These are phyloP conservation scores for Grammothele lineata DNA, from an alignment of 768 basidiomycete species.

Conservation along the genomic window DNA sequence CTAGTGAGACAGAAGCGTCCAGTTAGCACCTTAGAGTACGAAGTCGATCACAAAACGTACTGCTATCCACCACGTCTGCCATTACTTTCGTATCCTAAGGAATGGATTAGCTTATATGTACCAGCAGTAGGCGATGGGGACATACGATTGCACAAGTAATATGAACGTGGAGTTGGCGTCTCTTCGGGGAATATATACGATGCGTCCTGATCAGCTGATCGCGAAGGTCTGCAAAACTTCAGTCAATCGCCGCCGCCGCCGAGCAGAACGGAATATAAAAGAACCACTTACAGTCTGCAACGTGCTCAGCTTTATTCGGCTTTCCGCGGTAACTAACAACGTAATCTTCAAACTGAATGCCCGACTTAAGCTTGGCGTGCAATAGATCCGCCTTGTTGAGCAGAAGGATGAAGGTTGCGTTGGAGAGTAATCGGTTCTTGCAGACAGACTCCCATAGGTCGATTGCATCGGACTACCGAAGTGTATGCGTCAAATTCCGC, in stretches of 20 bases:
- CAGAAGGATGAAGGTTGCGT: conserved; percentile 51
- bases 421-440: conserved; percentile 46
- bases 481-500: background rate
- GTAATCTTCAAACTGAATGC: conserved; percentile 41
- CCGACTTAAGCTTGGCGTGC: conserved; percentile 40
- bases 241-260: background rate
- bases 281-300: conserved; percentile 49
- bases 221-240: conserved; percentile 36
- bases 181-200: conserved; percentile 40
- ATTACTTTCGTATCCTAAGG: conserved; percentile 39
- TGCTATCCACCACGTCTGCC: conserved; percentile 40
- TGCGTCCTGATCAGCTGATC: conserved; percentile 45
- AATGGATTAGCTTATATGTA: background rate
- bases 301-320: conserved; percentile 45
- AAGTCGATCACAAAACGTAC: too few species aligned
- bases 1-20: too few species aligned
- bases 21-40: too few species aligned
- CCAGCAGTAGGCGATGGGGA: background rate
- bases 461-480: conserved; percentile 45
- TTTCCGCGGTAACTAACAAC: conserved; percentile 45
- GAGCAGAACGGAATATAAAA: background rate
- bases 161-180: conserved; percentile 45
- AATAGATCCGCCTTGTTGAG: conserved; percentile 59
- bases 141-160: conserved; percentile 46
- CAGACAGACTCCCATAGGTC: conserved; percentile 54